A percentile compares a stretch with the other conserved stretches of the same genome.
Evolutionary conservation across 306 rosid genomes (phyloP).

Genomic region (Cotoneaster glaucophyllus): DNA sequence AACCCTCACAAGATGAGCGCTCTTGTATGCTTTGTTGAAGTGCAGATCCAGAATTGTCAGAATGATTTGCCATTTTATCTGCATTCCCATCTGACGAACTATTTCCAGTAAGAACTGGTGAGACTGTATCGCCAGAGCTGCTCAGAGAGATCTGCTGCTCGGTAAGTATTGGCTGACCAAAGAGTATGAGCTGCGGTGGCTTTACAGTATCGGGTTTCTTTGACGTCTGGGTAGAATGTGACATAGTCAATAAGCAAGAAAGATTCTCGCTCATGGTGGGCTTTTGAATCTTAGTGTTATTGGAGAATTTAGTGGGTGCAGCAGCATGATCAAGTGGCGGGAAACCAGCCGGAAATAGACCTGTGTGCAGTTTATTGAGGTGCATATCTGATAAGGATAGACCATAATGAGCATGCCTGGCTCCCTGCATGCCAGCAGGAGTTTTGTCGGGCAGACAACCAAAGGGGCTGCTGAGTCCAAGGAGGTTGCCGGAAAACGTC

Average conservation of each 20-base stretch:
- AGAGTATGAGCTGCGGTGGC: slow-evolving; percentile 66
- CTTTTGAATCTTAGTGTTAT: slow-evolving; percentile 34
- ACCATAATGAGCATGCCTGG: slow-evolving; percentile 96
- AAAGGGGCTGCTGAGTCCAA: slow-evolving; percentile 52
- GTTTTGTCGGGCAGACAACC: slow-evolving; percentile 63
- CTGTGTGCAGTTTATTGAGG: slow-evolving; percentile 61
- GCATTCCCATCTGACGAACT: slow-evolving; percentile 68
- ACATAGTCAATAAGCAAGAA: slow-evolving; percentile 61
- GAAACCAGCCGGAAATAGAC: slow-evolving; percentile 49
- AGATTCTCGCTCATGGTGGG: slow-evolving; percentile 50
- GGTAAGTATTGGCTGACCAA: slow-evolving; percentile 66
- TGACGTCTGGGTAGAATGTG: slow-evolving; percentile 40
- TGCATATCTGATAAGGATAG: slow-evolving; percentile 61
- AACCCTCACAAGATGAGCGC: slow-evolving; percentile 48
- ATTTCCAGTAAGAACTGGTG: slow-evolving; percentile 52
- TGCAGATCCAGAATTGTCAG: slow-evolving; percentile 51
- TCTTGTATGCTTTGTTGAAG: slow-evolving; percentile 34
- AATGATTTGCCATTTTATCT: slow-evolving; percentile 35
- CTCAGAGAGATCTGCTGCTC: slow-evolving; percentile 69
- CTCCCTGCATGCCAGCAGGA: slow-evolving; percentile 99
- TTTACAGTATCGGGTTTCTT: slow-evolving; percentile 45
- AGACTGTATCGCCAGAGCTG: slow-evolving; percentile 60
- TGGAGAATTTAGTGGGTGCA: slow-evolving; percentile 32
- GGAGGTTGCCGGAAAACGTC: slow-evolving; percentile 46
- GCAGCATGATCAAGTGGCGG: slow-evolving; percentile 42